A percentile compares a stretch with the other conserved stretches of the same genome.
phyloP scores from a whole-genome alignment of 345 rosid genomes.

The Eucalyptus decipiens region DNA sequence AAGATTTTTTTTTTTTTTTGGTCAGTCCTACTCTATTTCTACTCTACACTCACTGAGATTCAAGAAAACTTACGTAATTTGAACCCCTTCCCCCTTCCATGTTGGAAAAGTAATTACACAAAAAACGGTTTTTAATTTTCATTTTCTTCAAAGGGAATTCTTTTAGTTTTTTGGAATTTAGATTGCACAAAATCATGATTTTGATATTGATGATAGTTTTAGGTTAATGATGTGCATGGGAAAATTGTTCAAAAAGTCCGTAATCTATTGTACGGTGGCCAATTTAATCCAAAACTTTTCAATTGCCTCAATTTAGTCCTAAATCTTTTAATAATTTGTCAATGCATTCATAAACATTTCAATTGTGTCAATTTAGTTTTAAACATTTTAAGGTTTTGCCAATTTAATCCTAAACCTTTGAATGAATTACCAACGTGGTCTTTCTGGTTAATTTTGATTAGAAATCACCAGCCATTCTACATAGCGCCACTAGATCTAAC shows the following conservation, averaged over 20 bases:
- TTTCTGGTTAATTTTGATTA: neutral
- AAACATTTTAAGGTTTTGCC: fast-evolving
- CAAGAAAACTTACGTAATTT: too few relatives aligned
- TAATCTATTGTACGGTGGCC: neutral
- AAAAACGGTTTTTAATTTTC: neutral
- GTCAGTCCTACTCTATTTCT: too few relatives aligned
- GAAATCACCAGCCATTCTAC: neutral
- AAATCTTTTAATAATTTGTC: too few relatives aligned
- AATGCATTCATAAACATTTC: neutral
- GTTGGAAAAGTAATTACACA: neutral
- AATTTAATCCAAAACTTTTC: too few relatives aligned
- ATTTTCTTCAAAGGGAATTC: neutral
- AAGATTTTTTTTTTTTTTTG: too few relatives aligned
- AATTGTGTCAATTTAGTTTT: neutral
- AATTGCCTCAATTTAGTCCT: too few relatives aligned
- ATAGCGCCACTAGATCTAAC: fast-evolving
- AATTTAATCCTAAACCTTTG: neutral
- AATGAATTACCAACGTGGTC: neutral
- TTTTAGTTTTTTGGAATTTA: too few relatives aligned
- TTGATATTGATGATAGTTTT: too few relatives aligned
- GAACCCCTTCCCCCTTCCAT: too few relatives aligned
- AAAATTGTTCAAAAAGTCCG: too few relatives aligned
- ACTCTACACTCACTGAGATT: too few relatives aligned
- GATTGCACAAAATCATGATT: too few relatives aligned
- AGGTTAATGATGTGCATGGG: neutral